phyloP scores from a whole-genome alignment of 192 early-diverging fungal genomes.

The Coemansia reversa region DNA sequence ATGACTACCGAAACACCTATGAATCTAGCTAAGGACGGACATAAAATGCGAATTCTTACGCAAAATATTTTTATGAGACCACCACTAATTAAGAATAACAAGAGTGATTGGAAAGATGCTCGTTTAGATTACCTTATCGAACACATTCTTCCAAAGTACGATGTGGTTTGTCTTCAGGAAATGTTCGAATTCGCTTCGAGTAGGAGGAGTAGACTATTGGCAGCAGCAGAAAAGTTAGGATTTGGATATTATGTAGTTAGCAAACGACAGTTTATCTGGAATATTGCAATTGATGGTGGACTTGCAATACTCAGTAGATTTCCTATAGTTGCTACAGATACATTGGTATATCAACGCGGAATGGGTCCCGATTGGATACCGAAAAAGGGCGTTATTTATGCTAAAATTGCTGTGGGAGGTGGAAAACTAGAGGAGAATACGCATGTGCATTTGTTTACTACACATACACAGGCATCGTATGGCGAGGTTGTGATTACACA shows the following conservation, averaged over 20 bases:
- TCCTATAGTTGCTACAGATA: constrained; percentile 62
- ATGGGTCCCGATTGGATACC: constrained; percentile 70
- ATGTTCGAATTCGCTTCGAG: constrained; percentile 73
- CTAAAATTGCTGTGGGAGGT: constrained; percentile 57
- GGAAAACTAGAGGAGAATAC: constrained; percentile 10
- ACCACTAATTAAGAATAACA: constrained; percentile 69
- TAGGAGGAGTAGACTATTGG: constrained; percentile 60
- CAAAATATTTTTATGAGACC: constrained; percentile 75
- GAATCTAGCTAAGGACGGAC: constrained; percentile 1
- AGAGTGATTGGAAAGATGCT: constrained; percentile 77
- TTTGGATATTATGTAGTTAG: constrained; percentile 67
- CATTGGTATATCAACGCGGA: constrained; percentile 65
- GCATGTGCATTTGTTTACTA: constrained; percentile 72
- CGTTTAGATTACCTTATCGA: constrained; percentile 70
- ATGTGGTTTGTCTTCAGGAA: constrained; percentile 80
- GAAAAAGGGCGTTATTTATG: constrained; percentile 77
- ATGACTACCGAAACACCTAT: background rate
- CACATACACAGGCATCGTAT: constrained; percentile 82
- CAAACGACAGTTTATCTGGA: constrained; percentile 61
- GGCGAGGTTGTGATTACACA: constrained; percentile 57
- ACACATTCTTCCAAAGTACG: constrained; percentile 66
- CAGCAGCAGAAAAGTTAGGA: constrained; percentile 62
- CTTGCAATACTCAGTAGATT: constrained; percentile 72
- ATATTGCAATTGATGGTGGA: constrained; percentile 71
- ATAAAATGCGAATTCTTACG: constrained; percentile 57